Percentiles rank a stretch among this genome's conserved stretches.
phyloP scores from a whole-genome alignment of 2,329 filamentous ascomycete genomes.

The Cercospora berteroae region DNA sequence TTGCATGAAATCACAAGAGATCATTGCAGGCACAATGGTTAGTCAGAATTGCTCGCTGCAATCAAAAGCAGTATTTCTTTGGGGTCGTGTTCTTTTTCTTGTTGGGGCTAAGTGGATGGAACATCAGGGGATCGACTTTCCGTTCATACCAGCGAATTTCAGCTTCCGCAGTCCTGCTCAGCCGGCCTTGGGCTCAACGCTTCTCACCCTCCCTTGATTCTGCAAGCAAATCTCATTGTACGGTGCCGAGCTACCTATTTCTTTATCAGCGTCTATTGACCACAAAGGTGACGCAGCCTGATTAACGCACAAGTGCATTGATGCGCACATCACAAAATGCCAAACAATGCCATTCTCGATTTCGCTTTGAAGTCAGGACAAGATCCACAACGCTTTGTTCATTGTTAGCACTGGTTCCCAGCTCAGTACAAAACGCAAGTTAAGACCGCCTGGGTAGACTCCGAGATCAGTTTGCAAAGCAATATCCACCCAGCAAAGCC shows the following conservation, averaged over 20 bases:
- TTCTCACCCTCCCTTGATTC: not conserved
- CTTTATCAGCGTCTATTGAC: not conserved
- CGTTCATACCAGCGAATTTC: not conserved
- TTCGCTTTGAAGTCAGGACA: not conserved
- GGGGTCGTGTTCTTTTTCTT: not conserved
- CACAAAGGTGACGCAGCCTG: not conserved
- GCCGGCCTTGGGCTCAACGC: not conserved
- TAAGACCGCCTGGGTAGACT: not conserved
- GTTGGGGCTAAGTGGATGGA: not conserved
- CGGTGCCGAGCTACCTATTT: not conserved
- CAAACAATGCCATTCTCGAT: not conserved
- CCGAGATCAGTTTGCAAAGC: not conserved
- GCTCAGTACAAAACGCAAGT: not conserved
- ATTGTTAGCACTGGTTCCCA: not conserved
- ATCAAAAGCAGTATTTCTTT: constrained; percentile 16
- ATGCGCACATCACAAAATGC: not conserved
- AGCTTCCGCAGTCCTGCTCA: not conserved
- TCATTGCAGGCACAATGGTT: not conserved
- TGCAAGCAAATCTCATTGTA: not conserved
- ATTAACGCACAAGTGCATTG: not conserved
- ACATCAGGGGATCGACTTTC: not conserved
- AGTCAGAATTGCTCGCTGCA: constrained; percentile 13
- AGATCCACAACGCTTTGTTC: not conserved
- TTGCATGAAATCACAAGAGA: constrained; percentile 17
- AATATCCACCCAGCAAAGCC: not conserved